Percentiles rank a stretch among this genome's conserved stretches.
Evolutionary conservation across 306 rosid genomes (phyloP).

Genomic region (Datisca glomerata): DNA sequence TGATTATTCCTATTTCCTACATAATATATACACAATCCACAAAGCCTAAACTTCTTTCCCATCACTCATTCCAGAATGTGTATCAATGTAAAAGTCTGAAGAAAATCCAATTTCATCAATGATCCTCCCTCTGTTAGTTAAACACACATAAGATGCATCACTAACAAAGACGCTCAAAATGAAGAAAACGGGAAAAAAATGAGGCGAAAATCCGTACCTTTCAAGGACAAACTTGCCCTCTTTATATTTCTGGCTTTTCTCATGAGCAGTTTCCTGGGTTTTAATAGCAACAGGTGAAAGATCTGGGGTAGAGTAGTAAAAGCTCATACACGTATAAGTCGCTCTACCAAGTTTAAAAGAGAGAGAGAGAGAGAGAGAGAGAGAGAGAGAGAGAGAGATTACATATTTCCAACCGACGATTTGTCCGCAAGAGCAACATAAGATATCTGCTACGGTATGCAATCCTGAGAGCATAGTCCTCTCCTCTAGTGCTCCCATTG

Average conservation of each 20-base stretch:
- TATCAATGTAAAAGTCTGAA: constrained; percentile 45
- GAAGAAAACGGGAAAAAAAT: constrained; percentile 1
- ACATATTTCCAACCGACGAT: neutral
- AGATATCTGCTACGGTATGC: neutral
- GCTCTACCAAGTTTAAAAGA: neutral
- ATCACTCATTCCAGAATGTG: constrained; percentile 46
- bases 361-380: neutral
- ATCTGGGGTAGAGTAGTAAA: neutral
- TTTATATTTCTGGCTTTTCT: neutral
- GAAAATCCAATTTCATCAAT: constrained; percentile 56
- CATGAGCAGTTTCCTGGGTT: neutral
- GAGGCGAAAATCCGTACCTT: neutral
- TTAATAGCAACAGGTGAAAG: neutral
- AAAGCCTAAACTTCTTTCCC: constrained; percentile 61
- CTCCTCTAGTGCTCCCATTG: neutral
- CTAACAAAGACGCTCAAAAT: neutral
- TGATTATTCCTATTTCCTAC: no score
- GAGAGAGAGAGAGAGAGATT: neutral
- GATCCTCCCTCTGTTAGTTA: constrained; percentile 62
- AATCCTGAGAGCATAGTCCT: neutral
- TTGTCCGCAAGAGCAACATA: neutral
- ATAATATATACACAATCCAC: no score
- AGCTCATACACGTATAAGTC: neutral
- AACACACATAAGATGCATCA: constrained; percentile 6
- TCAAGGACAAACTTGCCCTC: constrained; percentile 16